phyloP scores from a whole-genome alignment of 1,284 basidiomycete genomes.

The Moniliophthora roreri region DNA sequence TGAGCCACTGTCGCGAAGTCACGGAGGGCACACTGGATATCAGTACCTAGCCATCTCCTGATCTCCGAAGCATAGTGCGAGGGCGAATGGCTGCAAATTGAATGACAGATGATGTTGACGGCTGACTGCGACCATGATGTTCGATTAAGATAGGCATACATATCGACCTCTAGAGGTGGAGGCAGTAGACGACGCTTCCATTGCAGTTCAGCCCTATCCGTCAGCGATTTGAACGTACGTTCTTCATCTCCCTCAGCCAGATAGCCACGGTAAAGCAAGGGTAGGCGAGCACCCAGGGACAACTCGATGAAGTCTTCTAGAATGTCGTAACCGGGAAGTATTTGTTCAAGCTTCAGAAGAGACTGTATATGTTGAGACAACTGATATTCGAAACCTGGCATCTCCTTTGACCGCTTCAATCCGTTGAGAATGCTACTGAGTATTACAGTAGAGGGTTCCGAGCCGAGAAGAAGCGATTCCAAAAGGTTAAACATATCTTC shows the following conservation, averaged over 20 bases:
- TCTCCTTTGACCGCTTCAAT: conserved; percentile 2
- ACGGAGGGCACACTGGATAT: conserved; percentile 19
- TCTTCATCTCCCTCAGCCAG: not conserved
- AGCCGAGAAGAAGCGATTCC: conserved; percentile 19
- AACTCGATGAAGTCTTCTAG: conserved; percentile 50
- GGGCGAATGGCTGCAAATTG: conserved; percentile 39
- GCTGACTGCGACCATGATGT: conserved; percentile 41
- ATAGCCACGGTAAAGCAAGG: conserved; percentile 22
- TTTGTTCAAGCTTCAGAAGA: conserved; percentile 33
- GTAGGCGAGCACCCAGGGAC: conserved; percentile 39
- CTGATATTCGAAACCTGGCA: conserved; percentile 23
- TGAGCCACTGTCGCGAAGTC: conserved; percentile 38
- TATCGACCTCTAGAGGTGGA: conserved; percentile 22
- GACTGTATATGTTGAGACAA: conserved; percentile 27
- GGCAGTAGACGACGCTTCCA: conserved; percentile 27
- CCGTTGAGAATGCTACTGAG: not conserved
- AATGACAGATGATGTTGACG: conserved; percentile 34
- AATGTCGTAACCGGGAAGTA: conserved; percentile 32
- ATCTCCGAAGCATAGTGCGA: conserved; percentile 17
- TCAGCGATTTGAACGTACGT: not conserved
- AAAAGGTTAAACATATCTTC: conserved; percentile 38
- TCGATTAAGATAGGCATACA: conserved; percentile 34
- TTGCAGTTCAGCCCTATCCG: conserved; percentile 17
- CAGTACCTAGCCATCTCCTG: conserved; percentile 27
- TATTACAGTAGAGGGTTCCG: not conserved